A percentile compares a stretch with the other conserved stretches of the same genome.
Evolutionary conservation across 371 early-diverging fungal species (phyloP).

Genomic region (Blakeslea trispora): DNA sequence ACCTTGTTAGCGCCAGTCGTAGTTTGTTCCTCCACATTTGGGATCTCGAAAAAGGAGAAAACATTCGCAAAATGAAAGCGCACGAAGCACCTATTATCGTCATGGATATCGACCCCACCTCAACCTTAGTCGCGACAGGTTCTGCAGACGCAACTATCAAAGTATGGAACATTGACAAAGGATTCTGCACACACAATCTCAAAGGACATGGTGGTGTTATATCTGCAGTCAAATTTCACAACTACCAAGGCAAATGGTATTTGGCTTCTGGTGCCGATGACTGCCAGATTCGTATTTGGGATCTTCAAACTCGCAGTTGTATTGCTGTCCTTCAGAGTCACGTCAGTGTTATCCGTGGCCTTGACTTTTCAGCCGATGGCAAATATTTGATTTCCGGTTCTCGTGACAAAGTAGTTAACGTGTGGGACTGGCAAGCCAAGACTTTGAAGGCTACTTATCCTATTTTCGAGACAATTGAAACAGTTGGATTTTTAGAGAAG

Average conservation of each 20-base stretch:
- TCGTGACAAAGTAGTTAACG: constrained; percentile 92
- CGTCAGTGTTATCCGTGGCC: constrained; percentile 89
- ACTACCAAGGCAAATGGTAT: constrained; percentile 57
- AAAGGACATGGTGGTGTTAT: constrained; percentile 92
- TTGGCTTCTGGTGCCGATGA: constrained; percentile 90
- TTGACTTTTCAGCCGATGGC: constrained; percentile 80
- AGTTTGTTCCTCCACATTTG: constrained; percentile 78
- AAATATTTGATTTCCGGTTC: constrained; percentile 83
- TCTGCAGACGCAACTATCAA: constrained; percentile 95
- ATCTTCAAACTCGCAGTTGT: constrained; percentile 73
- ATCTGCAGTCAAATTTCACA: constrained; percentile 82
- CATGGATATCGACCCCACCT: constrained; percentile 88
- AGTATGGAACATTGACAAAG: constrained; percentile 93
- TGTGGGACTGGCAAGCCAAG: constrained; percentile 83
- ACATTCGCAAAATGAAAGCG: constrained; percentile 74
- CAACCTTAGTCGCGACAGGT: constrained; percentile 93
- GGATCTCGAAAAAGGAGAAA: constrained; percentile 72
- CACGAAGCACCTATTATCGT: constrained; percentile 93
- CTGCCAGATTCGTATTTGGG: constrained; percentile 89
- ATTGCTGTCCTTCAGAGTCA: constrained; percentile 80
- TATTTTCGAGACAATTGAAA: constrained; percentile 79
- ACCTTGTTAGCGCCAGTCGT: constrained; percentile 80
- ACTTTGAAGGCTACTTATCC: constrained; percentile 83
- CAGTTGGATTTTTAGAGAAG: constrained; percentile 65
- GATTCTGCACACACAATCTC: constrained; percentile 95